Evolutionary conservation across 441 rosid genomes (phyloP).

Genomic region (Corymbia citriodora): DNA sequence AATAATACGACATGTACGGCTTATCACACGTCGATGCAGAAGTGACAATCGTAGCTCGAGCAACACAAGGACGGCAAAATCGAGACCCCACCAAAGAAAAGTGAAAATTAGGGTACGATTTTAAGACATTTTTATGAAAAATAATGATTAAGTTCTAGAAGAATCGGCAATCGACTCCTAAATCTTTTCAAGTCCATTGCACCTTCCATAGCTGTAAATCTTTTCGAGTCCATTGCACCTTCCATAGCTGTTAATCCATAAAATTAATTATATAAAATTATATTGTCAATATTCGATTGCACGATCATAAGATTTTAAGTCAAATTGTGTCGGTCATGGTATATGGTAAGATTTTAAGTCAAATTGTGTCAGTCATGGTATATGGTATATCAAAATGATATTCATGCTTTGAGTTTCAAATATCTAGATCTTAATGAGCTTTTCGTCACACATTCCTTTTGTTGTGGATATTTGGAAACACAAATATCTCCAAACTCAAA

Average conservation of each 20-base stretch:
- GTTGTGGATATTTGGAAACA: background rate
- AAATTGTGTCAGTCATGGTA: background rate
- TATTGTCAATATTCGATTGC: background rate
- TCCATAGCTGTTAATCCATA: background rate
- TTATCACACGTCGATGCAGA: background rate
- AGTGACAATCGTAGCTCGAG: background rate
- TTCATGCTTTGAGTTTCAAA: background rate
- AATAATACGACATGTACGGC: background rate
- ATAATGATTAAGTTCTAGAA: background rate
- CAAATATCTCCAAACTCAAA: background rate
- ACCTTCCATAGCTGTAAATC: background rate
- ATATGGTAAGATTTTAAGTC: background rate
- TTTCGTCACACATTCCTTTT: fast-evolving
- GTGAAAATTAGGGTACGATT: background rate
- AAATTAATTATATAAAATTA: too few relatives aligned
- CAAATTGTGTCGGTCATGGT: background rate
- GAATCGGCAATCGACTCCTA: background rate
- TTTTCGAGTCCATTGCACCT: background rate
- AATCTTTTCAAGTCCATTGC: background rate
- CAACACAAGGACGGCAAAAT: background rate
- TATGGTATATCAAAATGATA: background rate
- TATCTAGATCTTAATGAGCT: background rate
- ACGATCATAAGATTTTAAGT: background rate
- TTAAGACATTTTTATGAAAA: background rate
- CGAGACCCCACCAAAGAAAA: background rate